Evolutionary conservation across 1,284 basidiomycete species (phyloP).

Genomic region (Papiliotrema nemorosa): DNA sequence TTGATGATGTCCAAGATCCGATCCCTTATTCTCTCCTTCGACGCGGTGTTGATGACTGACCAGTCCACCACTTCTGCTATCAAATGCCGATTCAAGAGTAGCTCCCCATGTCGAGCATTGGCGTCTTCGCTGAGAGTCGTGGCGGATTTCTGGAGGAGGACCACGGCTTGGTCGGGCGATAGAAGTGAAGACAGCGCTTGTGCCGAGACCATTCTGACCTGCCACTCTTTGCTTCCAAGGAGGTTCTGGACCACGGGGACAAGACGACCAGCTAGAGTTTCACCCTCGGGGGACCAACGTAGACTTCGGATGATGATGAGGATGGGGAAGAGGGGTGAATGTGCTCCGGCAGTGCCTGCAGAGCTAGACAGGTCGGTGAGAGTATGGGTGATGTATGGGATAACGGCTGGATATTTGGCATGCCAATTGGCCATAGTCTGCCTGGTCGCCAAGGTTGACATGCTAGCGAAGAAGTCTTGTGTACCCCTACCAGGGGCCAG

Average conservation of each 20-base stretch:
- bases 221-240: slow-evolving; percentile 33
- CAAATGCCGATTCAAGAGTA: slow-evolving; percentile 21
- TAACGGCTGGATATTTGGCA: slow-evolving; percentile 30
- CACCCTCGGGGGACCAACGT: slow-evolving; percentile 25
- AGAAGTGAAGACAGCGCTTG: slow-evolving; percentile 42
- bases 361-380: slow-evolving; percentile 5
- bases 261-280: slow-evolving; percentile 21
- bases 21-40: not conserved
- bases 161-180: slow-evolving; percentile 20
- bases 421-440: slow-evolving; percentile 37
- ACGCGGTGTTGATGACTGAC: not conserved
- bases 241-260: slow-evolving; percentile 21
- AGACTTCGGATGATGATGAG: slow-evolving; percentile 44
- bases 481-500: slow-evolving; percentile 24
- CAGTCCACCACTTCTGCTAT: slow-evolving; percentile 3
- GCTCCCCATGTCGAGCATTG: slow-evolving; percentile 36
- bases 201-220: slow-evolving; percentile 41
- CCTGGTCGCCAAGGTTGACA: slow-evolving; percentile 29
- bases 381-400: slow-evolving; percentile 31
- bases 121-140: slow-evolving; percentile 7
- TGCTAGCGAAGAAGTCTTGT: slow-evolving; percentile 29
- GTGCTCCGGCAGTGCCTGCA: slow-evolving; percentile 4
- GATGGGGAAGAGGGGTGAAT: slow-evolving; percentile 44
- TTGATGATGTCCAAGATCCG: not conserved
- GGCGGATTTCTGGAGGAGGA: slow-evolving; percentile 9